phyloP scores from a whole-genome alignment of 495 filamentous ascomycete genomes.

The Tetracladium marchalianum region DNA sequence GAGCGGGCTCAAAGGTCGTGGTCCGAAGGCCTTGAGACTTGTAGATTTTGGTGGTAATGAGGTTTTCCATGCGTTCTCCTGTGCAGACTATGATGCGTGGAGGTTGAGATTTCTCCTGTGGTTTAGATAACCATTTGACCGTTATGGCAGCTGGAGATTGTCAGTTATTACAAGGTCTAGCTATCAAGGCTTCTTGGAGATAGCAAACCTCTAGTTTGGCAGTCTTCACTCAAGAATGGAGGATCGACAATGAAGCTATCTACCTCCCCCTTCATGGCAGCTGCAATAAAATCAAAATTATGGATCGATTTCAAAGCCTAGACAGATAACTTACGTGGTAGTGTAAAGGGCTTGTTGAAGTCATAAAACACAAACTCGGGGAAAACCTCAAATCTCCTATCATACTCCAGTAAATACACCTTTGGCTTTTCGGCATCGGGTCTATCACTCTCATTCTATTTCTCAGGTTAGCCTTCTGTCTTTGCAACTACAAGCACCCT shows the following conservation, averaged over 20 bases:
- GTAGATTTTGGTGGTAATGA: slow-evolving; percentile 42
- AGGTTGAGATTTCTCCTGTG: slow-evolving; percentile 17
- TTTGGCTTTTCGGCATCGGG: slow-evolving; percentile 33
- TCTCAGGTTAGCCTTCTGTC: not conserved
- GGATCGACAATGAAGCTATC: slow-evolving; percentile 66
- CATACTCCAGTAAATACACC: slow-evolving; percentile 58
- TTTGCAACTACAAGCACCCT: not conserved
- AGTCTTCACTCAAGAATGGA: slow-evolving; percentile 69
- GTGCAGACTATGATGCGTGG: slow-evolving; percentile 52
- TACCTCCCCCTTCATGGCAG: slow-evolving; percentile 48
- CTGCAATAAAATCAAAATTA: slow-evolving; percentile 13
- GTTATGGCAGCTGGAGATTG: slow-evolving; percentile 52
- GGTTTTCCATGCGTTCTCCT: slow-evolving; percentile 54
- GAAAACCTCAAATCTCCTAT: slow-evolving; percentile 61
- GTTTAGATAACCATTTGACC: slow-evolving; percentile 53
- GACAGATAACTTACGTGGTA: slow-evolving; percentile 36
- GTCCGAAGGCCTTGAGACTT: slow-evolving; percentile 34
- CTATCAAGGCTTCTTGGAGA: slow-evolving; percentile 4
- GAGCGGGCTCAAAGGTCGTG: slow-evolving; percentile 51
- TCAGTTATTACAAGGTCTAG: not conserved
- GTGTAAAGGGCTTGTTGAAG: slow-evolving; percentile 52
- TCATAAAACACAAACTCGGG: slow-evolving; percentile 64
- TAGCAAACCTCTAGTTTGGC: slow-evolving; percentile 61
- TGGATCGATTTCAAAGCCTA: not conserved
- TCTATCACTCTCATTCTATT: slow-evolving; percentile 20